These are phyloP conservation scores for Populus trichocarpa DNA, from an alignment of 441 rosid genomes.

Conservation along the genomic window DNA sequence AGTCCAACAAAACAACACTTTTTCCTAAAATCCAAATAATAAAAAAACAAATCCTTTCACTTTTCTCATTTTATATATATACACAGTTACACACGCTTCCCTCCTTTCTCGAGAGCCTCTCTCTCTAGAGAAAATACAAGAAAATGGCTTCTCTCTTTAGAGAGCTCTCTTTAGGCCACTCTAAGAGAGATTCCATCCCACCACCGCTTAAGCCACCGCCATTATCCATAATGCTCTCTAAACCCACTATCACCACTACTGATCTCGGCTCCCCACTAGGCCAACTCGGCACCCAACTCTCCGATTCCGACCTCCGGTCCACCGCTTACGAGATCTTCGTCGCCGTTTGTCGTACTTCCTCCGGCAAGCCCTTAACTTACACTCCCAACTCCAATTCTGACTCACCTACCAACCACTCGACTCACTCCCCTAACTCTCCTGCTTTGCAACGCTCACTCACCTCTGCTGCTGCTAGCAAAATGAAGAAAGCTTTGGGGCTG, in stretches of 20 bases:
- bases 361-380: constrained; percentile 62
- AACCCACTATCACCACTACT: constrained; percentile 25
- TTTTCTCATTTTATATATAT: no score
- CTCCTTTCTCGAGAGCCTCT: no score
- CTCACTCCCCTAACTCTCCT: constrained; percentile 41
- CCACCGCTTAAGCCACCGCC: constrained; percentile 26
- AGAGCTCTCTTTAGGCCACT: constrained; percentile 82
- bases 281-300: constrained; percentile 57
- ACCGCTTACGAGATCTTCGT: constrained; percentile 91
- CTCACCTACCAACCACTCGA: constrained; percentile 30
- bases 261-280: constrained; percentile 78
- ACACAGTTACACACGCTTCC: no score
- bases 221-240: constrained; percentile 26
- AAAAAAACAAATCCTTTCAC: no score
- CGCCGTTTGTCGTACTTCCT: constrained; percentile 74
- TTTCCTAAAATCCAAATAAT: no score
- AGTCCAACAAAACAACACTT: no score
- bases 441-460: constrained; percentile 76
- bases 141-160: constrained; percentile 89
- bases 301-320: constrained; percentile 77
- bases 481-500: constrained; percentile 99
- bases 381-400: constrained; percentile 34
- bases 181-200: constrained; percentile 64
- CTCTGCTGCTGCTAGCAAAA: constrained; percentile 83
- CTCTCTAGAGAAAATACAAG: no score